Evolutionary conservation across 2,329 filamentous ascomycete species (phyloP).

Genomic region (Pseudogymnoascus sp.): DNA sequence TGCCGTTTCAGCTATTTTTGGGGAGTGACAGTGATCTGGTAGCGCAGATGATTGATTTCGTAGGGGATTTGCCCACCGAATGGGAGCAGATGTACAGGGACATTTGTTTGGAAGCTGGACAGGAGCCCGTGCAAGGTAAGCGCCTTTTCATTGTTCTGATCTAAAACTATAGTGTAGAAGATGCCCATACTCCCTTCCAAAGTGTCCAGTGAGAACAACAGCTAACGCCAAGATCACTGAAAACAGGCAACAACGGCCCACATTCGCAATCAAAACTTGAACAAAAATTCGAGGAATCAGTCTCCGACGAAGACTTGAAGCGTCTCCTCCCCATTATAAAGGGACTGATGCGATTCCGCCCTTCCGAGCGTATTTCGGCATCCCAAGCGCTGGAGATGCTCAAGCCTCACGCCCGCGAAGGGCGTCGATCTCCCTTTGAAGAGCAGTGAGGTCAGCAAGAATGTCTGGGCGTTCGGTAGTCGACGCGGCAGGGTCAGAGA

Average conservation of each 20-base stretch:
- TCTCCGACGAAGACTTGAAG: neutral
- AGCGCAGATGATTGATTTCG: conserved; percentile 14
- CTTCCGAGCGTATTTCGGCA: neutral
- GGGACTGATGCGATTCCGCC: neutral
- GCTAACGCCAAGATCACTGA: neutral
- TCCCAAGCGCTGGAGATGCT: neutral
- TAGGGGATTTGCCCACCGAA: conserved; percentile 13
- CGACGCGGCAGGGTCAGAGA: conserved; percentile 14
- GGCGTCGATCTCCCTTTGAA: conserved; percentile 70
- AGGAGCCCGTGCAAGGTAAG: neutral
- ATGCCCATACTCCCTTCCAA: neutral
- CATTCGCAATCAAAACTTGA: conserved; percentile 11
- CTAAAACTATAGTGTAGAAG: conserved; percentile 4
- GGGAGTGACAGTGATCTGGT: conserved; percentile 9
- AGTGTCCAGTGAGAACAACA: neutral
- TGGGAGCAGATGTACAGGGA: conserved; percentile 14
- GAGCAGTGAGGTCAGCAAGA: conserved; percentile 59
- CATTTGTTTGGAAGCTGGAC: neutral
- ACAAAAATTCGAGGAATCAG: neutral
- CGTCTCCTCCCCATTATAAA: neutral
- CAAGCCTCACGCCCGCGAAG: conserved; percentile 34
- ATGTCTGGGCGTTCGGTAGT: conserved; percentile 43
- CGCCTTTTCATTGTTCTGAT: neutral
- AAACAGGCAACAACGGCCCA: neutral
- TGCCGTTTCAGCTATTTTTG: conserved; percentile 9